Evolutionary conservation across 2,329 filamentous ascomycete genomes (phyloP).

Genomic region (Aaosphaeria arxii): DNA sequence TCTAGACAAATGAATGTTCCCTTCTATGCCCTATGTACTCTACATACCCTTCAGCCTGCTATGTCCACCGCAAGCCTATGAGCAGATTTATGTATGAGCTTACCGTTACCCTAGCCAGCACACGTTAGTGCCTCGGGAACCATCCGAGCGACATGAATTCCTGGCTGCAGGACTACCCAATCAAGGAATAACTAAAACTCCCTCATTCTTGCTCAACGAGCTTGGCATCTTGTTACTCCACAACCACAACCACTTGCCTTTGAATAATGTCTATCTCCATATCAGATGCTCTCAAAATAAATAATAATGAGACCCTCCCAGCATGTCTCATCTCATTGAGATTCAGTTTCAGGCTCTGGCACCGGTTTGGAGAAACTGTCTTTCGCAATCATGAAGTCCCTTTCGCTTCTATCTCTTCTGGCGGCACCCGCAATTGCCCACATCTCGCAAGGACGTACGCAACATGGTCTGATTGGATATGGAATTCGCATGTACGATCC

Average conservation of each 20-base stretch:
- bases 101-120: too few species aligned
- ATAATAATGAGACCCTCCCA: neutral
- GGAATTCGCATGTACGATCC: conserved; percentile 12
- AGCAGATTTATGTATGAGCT: too few species aligned
- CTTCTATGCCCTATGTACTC: too few species aligned
- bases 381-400: neutral
- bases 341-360: neutral
- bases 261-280: too few species aligned
- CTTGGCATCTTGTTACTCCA: neutral
- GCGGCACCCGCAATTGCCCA: neutral
- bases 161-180: neutral
- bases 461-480: conserved; percentile 16
- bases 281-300: too few species aligned
- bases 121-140: too few species aligned
- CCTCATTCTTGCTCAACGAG: neutral
- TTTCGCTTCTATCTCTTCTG: neutral
- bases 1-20: too few species aligned
- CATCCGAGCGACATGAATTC: too few species aligned
- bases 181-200: neutral
- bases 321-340: neutral
- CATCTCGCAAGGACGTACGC: neutral
- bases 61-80: too few species aligned
- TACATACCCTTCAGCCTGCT: too few species aligned
- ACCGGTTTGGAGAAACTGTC: neutral
- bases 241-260: too few species aligned